Conservation (phyloP, 495 filamentous ascomycete genomes). For the Cryomyces minteri region DNA sequence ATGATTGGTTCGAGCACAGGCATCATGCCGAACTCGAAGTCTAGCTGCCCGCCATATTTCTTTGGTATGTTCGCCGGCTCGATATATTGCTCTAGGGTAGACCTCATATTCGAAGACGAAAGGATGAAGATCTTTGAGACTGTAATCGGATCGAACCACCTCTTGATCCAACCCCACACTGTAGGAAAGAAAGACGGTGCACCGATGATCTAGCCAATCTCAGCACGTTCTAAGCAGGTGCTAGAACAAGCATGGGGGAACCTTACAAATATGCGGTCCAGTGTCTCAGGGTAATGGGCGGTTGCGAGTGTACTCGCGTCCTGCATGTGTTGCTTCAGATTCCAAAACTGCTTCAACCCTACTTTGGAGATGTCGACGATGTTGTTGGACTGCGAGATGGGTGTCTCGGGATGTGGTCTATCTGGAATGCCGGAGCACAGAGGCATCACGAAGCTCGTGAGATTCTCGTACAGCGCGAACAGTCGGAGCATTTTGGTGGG, state of each 20-base stretch:
- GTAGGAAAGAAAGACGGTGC: conserved; percentile 84
- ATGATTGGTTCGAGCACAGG: conserved; percentile 46
- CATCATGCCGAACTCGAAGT: conserved; percentile 58
- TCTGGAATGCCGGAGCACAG: conserved; percentile 52
- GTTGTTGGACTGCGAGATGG: conserved; percentile 72
- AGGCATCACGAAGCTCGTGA: conserved; percentile 73
- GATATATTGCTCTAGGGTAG: conserved; percentile 62
- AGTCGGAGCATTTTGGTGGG: conserved; percentile 51
- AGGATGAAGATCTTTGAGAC: conserved; percentile 89
- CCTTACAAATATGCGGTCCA: conserved; percentile 69
- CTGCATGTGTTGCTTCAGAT: conserved; percentile 79
- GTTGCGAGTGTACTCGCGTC: conserved; percentile 73
- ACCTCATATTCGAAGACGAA: conserved; percentile 42
- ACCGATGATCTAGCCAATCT: conserved; percentile 36
- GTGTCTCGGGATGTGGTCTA: conserved; percentile 51
- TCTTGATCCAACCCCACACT: conserved; percentile 89
- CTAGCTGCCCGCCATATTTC: conserved; percentile 66
- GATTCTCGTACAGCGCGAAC: conserved; percentile 77
- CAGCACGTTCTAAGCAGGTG: background rate
- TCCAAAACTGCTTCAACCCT: conserved; percentile 84
- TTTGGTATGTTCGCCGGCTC: conserved; percentile 64
- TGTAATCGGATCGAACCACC: conserved; percentile 88
- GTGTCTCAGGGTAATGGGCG: conserved; percentile 78
- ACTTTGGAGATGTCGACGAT: conserved; percentile 77
- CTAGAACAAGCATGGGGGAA: background rate